Evolutionary conservation across 257 asterid species (phyloP).

Genomic region (Solanum chaucha): DNA sequence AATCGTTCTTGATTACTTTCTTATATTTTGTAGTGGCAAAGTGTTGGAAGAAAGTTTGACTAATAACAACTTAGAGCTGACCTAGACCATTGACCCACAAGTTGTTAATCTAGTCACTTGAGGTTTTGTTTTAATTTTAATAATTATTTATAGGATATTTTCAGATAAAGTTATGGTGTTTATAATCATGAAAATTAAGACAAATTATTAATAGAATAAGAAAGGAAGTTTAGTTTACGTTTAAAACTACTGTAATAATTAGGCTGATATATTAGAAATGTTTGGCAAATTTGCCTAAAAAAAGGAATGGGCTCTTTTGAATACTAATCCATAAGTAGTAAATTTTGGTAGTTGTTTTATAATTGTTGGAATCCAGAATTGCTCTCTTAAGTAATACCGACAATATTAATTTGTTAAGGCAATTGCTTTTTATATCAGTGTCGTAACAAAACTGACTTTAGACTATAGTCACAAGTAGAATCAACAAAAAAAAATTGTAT

Average conservation of each 20-base stretch:
- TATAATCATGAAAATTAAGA: not conserved
- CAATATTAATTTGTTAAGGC: not conserved
- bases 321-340: not conserved
- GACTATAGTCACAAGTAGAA: not conserved
- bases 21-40: not conserved
- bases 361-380: not conserved
- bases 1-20: not conserved
- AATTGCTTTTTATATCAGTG: not conserved
- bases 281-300: not conserved
- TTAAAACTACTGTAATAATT: not conserved
- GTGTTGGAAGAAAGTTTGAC: not conserved
- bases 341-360: not conserved
- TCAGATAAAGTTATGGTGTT: not conserved
- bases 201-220: not conserved
- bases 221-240: not conserved
- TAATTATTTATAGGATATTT: not conserved
- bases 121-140: not conserved
- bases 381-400: not conserved
- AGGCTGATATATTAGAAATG: not conserved
- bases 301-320: not conserved
- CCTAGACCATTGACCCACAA: not conserved
- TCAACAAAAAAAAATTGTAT: not conserved
- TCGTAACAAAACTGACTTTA: not conserved
- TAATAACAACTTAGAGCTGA: not conserved
- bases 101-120: not conserved